Conservation (phyloP, 2,329 filamentous ascomycete genomes). For the Trichoderma endophyticum region DNA sequence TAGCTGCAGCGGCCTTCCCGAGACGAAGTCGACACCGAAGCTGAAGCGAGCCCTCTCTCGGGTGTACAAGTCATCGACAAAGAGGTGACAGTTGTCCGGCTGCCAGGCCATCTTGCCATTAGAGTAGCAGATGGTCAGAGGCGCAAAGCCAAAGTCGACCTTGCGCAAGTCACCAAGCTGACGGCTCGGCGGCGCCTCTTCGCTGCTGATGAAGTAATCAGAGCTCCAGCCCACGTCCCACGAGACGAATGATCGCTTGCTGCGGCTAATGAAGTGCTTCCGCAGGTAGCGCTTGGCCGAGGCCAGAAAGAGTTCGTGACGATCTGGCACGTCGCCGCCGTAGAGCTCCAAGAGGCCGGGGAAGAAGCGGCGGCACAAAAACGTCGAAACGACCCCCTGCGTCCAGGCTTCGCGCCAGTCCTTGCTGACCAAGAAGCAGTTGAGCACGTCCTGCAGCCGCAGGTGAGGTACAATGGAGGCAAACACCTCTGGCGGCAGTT, state of each 20-base stretch:
- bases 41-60: constrained; percentile 23
- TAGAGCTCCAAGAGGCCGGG: constrained; percentile 27
- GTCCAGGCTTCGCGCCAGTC: constrained; percentile 29
- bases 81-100: constrained; percentile 19
- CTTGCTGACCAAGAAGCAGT: constrained; percentile 27
- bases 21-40: constrained; percentile 21
- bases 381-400: constrained; percentile 22
- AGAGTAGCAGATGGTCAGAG: constrained; percentile 24
- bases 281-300: constrained; percentile 20
- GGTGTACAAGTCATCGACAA: constrained; percentile 27
- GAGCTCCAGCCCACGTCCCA: constrained; percentile 23
- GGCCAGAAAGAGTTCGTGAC: constrained; percentile 21
- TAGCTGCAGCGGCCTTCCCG: constrained; percentile 21
- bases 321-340: constrained; percentile 5
- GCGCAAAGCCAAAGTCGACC: constrained; percentile 17
- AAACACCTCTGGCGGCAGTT: constrained; percentile 31
- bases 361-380: constrained; percentile 28
- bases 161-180: constrained; percentile 8
- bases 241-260: constrained; percentile 6
- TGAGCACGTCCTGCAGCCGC: constrained; percentile 26
- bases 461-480: constrained; percentile 25
- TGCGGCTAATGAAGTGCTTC: constrained; percentile 13
- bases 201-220: not conserved
- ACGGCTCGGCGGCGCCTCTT: not conserved
- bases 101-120: constrained; percentile 30